phyloP scores from a whole-genome alignment of 441 rosid genomes.

The Populus hybrid region DNA sequence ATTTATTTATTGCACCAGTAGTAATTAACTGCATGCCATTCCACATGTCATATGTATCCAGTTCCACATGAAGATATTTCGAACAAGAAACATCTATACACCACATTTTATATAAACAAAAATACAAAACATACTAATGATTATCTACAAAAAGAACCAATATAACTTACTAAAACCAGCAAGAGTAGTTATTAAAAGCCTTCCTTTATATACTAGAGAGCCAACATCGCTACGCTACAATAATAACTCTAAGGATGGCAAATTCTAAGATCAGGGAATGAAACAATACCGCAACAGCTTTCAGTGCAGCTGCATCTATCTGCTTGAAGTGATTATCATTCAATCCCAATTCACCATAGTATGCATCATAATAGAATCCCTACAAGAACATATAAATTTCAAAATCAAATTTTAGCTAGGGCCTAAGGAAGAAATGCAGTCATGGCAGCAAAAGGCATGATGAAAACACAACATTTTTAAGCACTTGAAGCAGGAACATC shows the following conservation, averaged over 20 bases:
- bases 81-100: not conserved
- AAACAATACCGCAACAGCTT: constrained; percentile 70
- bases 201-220: not conserved
- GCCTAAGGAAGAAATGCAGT: not conserved
- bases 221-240: not conserved
- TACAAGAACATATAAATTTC: constrained; percentile 25
- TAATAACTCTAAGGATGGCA: not conserved
- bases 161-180: not conserved
- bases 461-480: not conserved
- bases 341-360: constrained; percentile 81
- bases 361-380: constrained; percentile 98
- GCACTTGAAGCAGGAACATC: not conserved
- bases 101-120: not conserved
- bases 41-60: not conserved
- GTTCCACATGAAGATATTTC: not conserved
- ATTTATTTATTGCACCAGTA: not conserved
- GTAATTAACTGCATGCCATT: not conserved
- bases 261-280: constrained; percentile 10
- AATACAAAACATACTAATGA: not conserved
- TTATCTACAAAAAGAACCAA: not conserved
- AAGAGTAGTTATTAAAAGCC: not conserved
- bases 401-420: not conserved
- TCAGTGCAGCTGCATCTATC: constrained; percentile 61
- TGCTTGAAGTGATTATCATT: constrained; percentile 79
- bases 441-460: not conserved